Base-by-base conservation (phyloP, 2,329 filamentous ascomycete species). In the Colletotrichum aenigma region DNA sequence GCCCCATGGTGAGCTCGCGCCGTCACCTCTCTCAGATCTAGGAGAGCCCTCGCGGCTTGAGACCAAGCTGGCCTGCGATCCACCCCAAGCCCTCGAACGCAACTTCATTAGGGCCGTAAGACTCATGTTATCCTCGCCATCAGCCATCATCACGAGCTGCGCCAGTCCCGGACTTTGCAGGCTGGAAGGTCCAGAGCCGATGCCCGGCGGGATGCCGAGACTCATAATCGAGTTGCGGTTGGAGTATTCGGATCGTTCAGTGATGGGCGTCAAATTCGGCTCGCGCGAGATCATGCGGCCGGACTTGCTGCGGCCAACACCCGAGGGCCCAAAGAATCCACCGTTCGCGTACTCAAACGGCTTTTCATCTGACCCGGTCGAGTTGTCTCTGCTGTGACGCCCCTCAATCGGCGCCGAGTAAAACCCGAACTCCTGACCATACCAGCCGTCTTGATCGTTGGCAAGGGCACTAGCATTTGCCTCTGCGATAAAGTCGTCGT, bases 351-450 rank as follows among this genome's bases (percentile, higher is more conserved):
- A 94, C 70, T 94, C 87, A 52, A 88, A 89, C 9, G 86, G 82
- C 48, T 85, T 85, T 48, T 81, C 64, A 7, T 77, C 70, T 2
- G 81, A 78, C 7, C 74, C 61, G 24, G 75, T 86, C 8, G 88
- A 85, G 52, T 87, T 86, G 71, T 86, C 85, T 34, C 86, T 87
- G 24, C 87, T 88, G 62, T 88, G 83, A 30, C 84, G 85, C 1
- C 84, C 82, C 13, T 82, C 82, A 7, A 85, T 78, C 1, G 91
- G 90, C 2, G 89, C 87, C 2, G 96, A 95, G 83, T 98, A 99
- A 83, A 99, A 99, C 1, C 96, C 96, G 81, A 99, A 99, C 83
- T 99, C 97, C 79, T 96, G 94, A 0, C 97, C 97, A 81, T 99
- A 99, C 87, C 97, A 97, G 1, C 95, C 96, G 78, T 98, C 96